Evolutionary conservation across 2,329 filamentous ascomycete genomes (phyloP).

Genomic region (Ophiocordyceps sinensis): DNA sequence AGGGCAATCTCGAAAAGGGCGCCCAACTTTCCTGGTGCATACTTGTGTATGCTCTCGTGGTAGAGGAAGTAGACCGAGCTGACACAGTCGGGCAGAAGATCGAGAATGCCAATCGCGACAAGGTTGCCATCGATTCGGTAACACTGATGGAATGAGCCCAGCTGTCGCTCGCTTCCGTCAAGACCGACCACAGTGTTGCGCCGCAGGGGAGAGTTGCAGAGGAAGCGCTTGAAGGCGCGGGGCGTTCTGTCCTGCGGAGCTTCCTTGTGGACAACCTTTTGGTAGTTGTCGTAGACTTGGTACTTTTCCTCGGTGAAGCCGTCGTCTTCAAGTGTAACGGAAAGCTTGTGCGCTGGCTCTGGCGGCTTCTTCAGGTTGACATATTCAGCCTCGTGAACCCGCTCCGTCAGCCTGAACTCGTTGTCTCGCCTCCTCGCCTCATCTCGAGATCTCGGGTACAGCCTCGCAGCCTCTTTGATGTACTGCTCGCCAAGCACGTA

Average conservation of each 20-base stretch:
- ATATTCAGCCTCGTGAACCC: constrained; percentile 56
- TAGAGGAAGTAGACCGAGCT: constrained; percentile 79
- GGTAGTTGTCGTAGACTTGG: constrained; percentile 58
- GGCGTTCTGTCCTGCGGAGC: constrained; percentile 40
- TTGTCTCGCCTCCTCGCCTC: constrained; percentile 48
- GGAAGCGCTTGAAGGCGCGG: constrained; percentile 52
- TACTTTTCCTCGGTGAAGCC: constrained; percentile 66
- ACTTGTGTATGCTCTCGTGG: constrained; percentile 56
- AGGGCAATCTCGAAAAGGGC: constrained; percentile 60
- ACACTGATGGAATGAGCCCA: constrained; percentile 72
- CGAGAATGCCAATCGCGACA: constrained; percentile 62
- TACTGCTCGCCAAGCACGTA: constrained; percentile 57
- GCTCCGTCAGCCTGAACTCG: constrained; percentile 50
- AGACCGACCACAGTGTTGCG: constrained; percentile 25
- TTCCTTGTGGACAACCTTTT: constrained; percentile 59
- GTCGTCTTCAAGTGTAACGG: constrained; percentile 56
- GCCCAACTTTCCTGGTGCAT: constrained; percentile 60
- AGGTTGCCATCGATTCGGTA: constrained; percentile 64
- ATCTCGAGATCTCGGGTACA: constrained; percentile 53
- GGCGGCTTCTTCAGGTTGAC: constrained; percentile 39
- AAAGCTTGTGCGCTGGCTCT: constrained; percentile 51
- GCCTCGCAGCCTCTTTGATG: constrained; percentile 44
- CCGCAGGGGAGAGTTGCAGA: constrained; percentile 56
- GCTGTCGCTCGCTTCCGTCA: constrained; percentile 35
- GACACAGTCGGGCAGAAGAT: constrained; percentile 61